These are phyloP conservation scores for Medicago arabica DNA, from an alignment of 306 rosid species.

Conservation along the genomic window DNA sequence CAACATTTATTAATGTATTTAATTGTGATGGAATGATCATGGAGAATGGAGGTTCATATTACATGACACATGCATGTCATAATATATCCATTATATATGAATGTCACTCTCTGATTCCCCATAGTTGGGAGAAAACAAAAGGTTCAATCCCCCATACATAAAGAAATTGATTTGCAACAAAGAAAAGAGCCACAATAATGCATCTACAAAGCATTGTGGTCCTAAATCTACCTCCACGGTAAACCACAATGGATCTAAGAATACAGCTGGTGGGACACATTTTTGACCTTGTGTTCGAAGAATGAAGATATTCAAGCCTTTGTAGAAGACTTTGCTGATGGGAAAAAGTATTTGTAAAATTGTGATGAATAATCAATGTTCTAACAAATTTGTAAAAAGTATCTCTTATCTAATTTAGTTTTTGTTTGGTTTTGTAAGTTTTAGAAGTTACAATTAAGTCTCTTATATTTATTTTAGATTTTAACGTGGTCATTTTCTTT, in stretches of 20 bases:
- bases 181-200: constrained; percentile 45
- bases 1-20: constrained; percentile 29
- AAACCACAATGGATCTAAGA: constrained; percentile 36
- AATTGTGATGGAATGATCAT: constrained; percentile 18
- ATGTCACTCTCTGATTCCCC: constrained; percentile 53
- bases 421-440: no score
- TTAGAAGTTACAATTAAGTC: no score
- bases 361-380: not conserved
- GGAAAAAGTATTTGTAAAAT: not conserved
- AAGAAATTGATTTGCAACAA: constrained; percentile 39
- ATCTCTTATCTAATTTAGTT: no score
- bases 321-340: no score
- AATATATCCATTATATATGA: not conserved
- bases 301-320: not conserved
- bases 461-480: no score
- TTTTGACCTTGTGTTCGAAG: not conserved
- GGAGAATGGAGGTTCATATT: constrained; percentile 36
- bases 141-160: constrained; percentile 50
- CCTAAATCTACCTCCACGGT: constrained; percentile 24
- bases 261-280: constrained; percentile 30
- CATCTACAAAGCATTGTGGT: constrained; percentile 37
- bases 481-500: no score
- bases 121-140: constrained; percentile 42
- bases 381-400: no score
- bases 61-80: constrained; percentile 49